These are phyloP conservation scores for Harrya chromipes DNA, from an alignment of 768 basidiomycete genomes.

Conservation along the genomic window DNA sequence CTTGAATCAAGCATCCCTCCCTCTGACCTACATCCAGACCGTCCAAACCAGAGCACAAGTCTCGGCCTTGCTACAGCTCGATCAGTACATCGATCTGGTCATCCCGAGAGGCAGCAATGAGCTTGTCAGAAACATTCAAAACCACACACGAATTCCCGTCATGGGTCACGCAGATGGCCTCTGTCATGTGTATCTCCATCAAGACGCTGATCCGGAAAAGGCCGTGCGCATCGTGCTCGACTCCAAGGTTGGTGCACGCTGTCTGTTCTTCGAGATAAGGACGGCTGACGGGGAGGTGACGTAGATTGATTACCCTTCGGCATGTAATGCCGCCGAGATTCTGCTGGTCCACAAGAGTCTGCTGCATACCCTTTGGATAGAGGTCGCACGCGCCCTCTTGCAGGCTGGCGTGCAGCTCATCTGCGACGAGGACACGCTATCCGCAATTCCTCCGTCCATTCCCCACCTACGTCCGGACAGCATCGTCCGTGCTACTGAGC, in stretches of 20 bases:
- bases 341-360: constrained; percentile 79
- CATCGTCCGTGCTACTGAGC: constrained; percentile 53
- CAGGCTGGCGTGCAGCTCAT: constrained; percentile 68
- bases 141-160: constrained; percentile 88
- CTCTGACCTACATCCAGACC: constrained; percentile 81
- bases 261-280: not conserved
- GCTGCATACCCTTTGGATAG: constrained; percentile 74
- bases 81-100: constrained; percentile 93
- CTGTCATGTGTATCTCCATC: constrained; percentile 88
- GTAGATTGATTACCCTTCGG: constrained; percentile 91
- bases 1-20: constrained; percentile 68
- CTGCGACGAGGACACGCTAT: constrained; percentile 68
- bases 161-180: constrained; percentile 99
- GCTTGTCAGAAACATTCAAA: constrained; percentile 86
- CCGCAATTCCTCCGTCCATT: constrained; percentile 47
- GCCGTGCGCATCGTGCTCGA: constrained; percentile 82
- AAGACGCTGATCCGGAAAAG: constrained; percentile 72
- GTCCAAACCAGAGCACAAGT: constrained; percentile 93
- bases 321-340: constrained; percentile 92
- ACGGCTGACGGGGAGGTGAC: constrained; percentile 1
- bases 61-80: constrained; percentile 78
- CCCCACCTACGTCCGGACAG: constrained; percentile 36
- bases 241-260: constrained; percentile 65
- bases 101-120: constrained; percentile 94
- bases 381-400: constrained; percentile 71